These are phyloP conservation scores for Bertia moriformis DNA, from an alignment of 2,329 filamentous ascomycete species.

Conservation along the genomic window DNA sequence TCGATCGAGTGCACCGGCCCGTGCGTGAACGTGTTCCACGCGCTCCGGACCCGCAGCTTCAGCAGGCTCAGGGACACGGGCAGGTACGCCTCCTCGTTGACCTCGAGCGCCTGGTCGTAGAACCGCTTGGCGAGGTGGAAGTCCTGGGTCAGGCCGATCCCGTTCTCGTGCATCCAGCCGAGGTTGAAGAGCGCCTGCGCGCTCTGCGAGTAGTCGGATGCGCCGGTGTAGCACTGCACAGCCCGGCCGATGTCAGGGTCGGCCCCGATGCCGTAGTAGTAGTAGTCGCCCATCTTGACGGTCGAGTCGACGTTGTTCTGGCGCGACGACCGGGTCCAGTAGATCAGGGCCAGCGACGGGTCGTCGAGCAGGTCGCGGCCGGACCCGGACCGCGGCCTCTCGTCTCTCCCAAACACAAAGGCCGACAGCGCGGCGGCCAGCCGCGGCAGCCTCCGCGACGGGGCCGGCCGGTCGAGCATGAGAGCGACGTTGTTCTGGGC, in stretches of 20 bases:
- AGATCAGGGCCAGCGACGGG: constrained; percentile 59
- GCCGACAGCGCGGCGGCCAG: constrained; percentile 38
- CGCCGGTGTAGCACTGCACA: constrained; percentile 79
- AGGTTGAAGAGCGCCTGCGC: constrained; percentile 94
- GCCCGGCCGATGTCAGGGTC: constrained; percentile 55
- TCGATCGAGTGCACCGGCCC: constrained; percentile 86
- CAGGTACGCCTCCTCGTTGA: constrained; percentile 84
- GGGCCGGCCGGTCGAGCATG: constrained; percentile 71
- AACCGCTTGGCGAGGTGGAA: constrained; percentile 94
- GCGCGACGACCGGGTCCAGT: constrained; percentile 88
- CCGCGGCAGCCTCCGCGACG: constrained; percentile 49
- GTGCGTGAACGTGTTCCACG: constrained; percentile 85
- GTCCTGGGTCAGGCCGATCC: constrained; percentile 80
- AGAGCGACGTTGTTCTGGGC: constrained; percentile 84
- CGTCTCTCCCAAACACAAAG: too few relatives aligned
- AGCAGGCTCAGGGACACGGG: constrained; percentile 79
- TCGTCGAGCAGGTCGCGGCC: constrained; percentile 33
- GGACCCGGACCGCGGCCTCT: constrained; percentile 16
- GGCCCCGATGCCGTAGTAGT: constrained; percentile 77
- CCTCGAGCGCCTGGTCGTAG: constrained; percentile 83
- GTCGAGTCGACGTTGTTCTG: constrained; percentile 87
- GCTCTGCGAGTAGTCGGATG: constrained; percentile 79
- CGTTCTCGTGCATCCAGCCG: constrained; percentile 99
- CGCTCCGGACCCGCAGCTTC: constrained; percentile 71
- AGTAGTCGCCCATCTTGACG: constrained; percentile 82